These are phyloP conservation scores for Forsythia viridissima DNA, from an alignment of 257 asterid genomes.

Conservation along the genomic window DNA sequence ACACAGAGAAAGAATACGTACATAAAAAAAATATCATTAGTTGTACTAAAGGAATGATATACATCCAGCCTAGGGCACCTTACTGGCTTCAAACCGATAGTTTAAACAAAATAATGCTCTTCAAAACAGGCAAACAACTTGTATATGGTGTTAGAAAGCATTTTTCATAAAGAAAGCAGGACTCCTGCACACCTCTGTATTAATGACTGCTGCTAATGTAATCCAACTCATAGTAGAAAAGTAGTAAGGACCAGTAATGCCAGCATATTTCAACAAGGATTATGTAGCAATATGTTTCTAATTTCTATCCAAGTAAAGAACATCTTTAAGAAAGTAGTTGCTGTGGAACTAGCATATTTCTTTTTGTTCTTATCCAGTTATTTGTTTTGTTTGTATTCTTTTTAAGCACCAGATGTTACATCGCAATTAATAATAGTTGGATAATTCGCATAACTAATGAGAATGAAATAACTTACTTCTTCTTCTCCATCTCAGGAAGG, in stretches of 20 bases:
- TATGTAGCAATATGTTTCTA: neutral
- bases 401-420: too few relatives aligned
- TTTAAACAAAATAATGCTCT: neutral
- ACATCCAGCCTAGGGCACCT: neutral
- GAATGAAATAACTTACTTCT: conserved; percentile 55
- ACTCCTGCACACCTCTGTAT: neutral
- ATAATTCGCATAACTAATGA: too few relatives aligned
- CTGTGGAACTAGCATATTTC: neutral
- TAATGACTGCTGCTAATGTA: neutral
- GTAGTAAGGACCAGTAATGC: too few relatives aligned
- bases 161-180: neutral
- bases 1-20: neutral
- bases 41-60: neutral
- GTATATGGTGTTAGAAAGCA: neutral
- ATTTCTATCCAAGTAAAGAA: neutral
- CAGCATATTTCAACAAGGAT: neutral
- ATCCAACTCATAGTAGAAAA: neutral
- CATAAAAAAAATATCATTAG: neutral
- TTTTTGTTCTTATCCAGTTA: neutral
- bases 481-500: conserved; percentile 95
- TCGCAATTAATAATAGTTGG: neutral
- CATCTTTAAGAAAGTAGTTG: neutral
- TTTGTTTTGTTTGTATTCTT: neutral
- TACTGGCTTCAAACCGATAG: neutral
- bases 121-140: neutral